phyloP scores from a whole-genome alignment of 768 basidiomycete species.

The Phanerochaete sordida region DNA sequence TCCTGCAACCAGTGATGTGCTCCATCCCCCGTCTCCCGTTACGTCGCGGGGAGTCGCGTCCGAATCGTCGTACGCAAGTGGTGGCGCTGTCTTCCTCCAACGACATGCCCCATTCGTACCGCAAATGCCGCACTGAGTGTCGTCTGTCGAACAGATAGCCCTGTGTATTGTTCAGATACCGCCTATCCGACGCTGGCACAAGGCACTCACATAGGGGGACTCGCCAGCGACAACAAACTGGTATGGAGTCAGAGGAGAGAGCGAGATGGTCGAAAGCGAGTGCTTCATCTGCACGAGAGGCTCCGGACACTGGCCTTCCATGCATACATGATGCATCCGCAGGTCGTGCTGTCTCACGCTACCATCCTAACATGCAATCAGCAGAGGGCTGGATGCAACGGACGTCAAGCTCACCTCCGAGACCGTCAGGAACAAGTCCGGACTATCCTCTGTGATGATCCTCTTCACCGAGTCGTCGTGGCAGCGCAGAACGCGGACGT shows the following conservation, averaged over 20 bases:
- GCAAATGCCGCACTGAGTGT: constrained; percentile 56
- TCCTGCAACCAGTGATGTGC: constrained; percentile 76
- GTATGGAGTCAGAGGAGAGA: constrained; percentile 77
- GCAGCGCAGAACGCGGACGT: constrained; percentile 58
- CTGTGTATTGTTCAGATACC: constrained; percentile 32
- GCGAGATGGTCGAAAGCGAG: constrained; percentile 67
- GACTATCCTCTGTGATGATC: constrained; percentile 75
- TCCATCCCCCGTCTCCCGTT: constrained; percentile 38
- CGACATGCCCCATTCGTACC: constrained; percentile 68
- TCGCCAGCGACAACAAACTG: constrained; percentile 85
- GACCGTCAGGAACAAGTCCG: constrained; percentile 74
- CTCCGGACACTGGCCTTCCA: constrained; percentile 53
- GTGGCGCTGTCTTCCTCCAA: constrained; percentile 50
- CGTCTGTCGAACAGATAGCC: constrained; percentile 84
- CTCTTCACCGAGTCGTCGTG: constrained; percentile 73
- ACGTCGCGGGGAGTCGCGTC: constrained; percentile 37
- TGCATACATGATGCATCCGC: constrained; percentile 65
- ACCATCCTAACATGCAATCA: constrained; percentile 56
- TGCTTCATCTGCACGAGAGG: constrained; percentile 65
- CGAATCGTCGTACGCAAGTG: constrained; percentile 81
- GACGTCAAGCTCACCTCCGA: constrained; percentile 55
- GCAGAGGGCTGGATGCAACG: too few relatives aligned
- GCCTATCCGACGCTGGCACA: background rate
- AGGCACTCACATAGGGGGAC: constrained; percentile 60
- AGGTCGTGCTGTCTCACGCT: constrained; percentile 87